Conservation (phyloP, 345 rosid species). For the Zanthoxylum bungeanum region DNA sequence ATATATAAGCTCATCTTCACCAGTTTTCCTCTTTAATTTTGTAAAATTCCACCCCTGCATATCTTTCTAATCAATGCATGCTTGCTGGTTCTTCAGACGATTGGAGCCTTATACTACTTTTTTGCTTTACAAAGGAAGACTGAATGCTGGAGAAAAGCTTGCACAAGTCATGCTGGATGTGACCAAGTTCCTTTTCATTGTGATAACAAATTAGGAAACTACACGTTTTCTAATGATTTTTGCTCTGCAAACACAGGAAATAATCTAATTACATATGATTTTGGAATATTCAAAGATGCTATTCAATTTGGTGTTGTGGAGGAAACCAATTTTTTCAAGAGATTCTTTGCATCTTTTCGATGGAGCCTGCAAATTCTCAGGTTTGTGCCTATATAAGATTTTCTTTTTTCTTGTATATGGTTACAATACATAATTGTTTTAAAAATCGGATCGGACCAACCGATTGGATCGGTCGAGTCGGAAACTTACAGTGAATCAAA, state of each 20-base stretch:
- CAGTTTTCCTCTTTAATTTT: too few species aligned
- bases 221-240: neutral
- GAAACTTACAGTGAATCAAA: too few species aligned
- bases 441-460: too few species aligned
- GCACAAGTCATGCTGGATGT: neutral
- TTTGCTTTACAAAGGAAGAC: neutral
- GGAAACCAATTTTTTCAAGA: neutral
- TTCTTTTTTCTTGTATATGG: too few species aligned
- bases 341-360: neutral
- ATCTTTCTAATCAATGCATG: too few species aligned
- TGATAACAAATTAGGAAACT: neutral
- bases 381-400: too few species aligned
- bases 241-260: neutral
- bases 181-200: neutral
- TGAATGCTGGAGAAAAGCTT: slow-evolving; percentile 5
- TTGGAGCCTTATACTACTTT: neutral
- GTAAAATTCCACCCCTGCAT: too few species aligned
- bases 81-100: neutral
- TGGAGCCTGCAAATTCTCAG: neutral
- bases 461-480: too few species aligned
- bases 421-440: too few species aligned
- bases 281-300: slow-evolving; percentile 2
- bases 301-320: neutral
- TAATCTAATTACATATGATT: neutral
- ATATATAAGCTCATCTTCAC: too few species aligned